phyloP scores from a whole-genome alignment of 371 early-diverging fungal genomes.

The Mucor indicus region DNA sequence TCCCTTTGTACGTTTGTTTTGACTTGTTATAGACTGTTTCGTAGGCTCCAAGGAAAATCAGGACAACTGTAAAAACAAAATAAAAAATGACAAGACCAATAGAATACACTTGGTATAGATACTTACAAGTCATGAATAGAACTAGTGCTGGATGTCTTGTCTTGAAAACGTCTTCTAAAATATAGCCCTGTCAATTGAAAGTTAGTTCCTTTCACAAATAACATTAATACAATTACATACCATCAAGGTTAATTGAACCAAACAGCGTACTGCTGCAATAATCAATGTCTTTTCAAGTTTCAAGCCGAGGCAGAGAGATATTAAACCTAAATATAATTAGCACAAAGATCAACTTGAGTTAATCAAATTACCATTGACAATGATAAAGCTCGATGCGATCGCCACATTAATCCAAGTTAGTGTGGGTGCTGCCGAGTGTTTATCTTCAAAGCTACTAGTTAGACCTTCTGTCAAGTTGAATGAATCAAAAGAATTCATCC shows the following conservation, averaged over 20 bases:
- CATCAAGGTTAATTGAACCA: constrained; percentile 63
- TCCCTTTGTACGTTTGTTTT: constrained; percentile 46
- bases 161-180: constrained; percentile 60
- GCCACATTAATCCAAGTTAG: constrained; percentile 45
- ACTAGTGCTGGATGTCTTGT: constrained; percentile 48
- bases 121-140: constrained; percentile 52
- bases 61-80: constrained; percentile 20
- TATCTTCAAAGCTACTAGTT: too few relatives aligned
- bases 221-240: constrained; percentile 16
- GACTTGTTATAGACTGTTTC: constrained; percentile 55
- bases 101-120: too few relatives aligned
- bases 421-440: constrained; percentile 1
- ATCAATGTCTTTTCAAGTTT: constrained; percentile 56
- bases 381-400: constrained; percentile 46
- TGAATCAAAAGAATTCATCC: too few relatives aligned
- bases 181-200: constrained; percentile 35
- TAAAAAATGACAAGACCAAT: too few relatives aligned
- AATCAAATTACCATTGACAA: constrained; percentile 38
- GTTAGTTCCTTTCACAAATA: not conserved
- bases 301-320: constrained; percentile 58
- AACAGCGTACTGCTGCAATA: constrained; percentile 57
- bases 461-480: too few relatives aligned
- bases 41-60: constrained; percentile 43
- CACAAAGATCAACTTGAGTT: not conserved
- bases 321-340: constrained; percentile 27